These are phyloP conservation scores for Coemansia sp. DNA, from an alignment of 192 early-diverging fungal genomes.

Conservation along the genomic window DNA sequence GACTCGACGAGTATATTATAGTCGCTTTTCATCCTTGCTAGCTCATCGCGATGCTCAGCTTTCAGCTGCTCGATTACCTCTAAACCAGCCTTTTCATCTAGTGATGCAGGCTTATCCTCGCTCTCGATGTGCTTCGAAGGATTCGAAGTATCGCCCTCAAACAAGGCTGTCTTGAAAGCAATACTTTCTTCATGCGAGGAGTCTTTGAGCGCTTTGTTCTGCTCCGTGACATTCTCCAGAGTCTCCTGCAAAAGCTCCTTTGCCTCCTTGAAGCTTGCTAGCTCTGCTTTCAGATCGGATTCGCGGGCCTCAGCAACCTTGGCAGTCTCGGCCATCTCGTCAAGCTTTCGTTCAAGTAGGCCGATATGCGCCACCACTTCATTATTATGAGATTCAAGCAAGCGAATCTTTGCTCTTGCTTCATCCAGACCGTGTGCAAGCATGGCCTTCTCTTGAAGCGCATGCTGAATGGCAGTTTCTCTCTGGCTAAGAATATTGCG, in stretches of 20 bases:
- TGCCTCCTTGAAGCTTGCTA: conserved; percentile 1
- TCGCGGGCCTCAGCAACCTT: not conserved
- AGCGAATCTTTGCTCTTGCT: conserved; percentile 1
- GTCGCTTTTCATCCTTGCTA: conserved; percentile 19
- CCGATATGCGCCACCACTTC: not conserved
- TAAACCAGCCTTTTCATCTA: not conserved
- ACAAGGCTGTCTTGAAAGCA: conserved; percentile 26
- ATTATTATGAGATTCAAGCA: not conserved
- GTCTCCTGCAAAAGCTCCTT: conserved; percentile 25
- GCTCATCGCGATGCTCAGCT: conserved; percentile 20
- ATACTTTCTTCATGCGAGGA: conserved; percentile 24
- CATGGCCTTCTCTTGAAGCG: not conserved
- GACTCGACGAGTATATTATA: conserved; percentile 15
- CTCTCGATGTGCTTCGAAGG: not conserved
- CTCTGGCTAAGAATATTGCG: not conserved
- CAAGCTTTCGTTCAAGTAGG: conserved; percentile 4
- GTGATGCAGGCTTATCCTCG: not conserved
- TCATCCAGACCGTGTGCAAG: conserved; percentile 12
- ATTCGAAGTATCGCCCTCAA: conserved; percentile 10
- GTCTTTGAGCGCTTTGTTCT: conserved; percentile 32
- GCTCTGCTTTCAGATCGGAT: conserved; percentile 1
- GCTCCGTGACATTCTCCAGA: conserved; percentile 29
- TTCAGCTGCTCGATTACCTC: conserved; percentile 8
- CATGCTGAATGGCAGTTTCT: conserved; percentile 1
- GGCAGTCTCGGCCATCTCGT: conserved; percentile 1